Evolutionary conservation across 768 basidiomycete genomes (phyloP), one percentile per base, ranked within the genome.

Genomic region (Kwoniella botswanensis): DNA sequence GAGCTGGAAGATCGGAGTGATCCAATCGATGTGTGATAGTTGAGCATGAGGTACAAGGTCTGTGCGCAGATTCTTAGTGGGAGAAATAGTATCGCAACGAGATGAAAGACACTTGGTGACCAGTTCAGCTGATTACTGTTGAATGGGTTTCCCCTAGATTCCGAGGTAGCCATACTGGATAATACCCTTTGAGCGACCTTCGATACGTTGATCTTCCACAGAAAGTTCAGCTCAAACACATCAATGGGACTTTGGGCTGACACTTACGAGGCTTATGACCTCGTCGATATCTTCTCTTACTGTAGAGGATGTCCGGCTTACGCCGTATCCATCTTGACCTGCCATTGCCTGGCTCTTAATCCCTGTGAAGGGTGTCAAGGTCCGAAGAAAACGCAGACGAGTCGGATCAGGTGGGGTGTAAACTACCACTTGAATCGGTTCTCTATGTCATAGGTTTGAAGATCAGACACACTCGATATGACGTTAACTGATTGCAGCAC

Each of bases 311-410:
- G 21, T 41, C 57, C 2, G 12, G 17, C n/a, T 17, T 17, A 61
- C 6, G n/a, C 65, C 56, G 46, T 70, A 78, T 42, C 21, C 29
- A 67, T 77, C 66, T 57, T 69, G 75, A 54, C 56, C 50, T 26
- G 24, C 64, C 60, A 73, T n/a, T 11, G 56, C 46, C 10, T 67
- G 57, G 21, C 26, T 67, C 4, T 26, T 42, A 3, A 2, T 1
- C 13, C 12, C 26, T 44, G 82, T 10, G 76, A 77, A 57, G 74
- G 77, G 58, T 67, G 80, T 83, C 80, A 60, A 86, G 84, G 22
- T 91, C 79, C 0, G 88, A 83, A 92, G 90, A 72, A 90, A 92
- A n/a, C 90, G 87, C 69, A 92, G 84, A 4, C 88, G 88, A 6
- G 83, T 81, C 18, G 85, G 82, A n/a, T 85, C 79, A 50, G 90